These are phyloP conservation scores for Stropharia rugosoannulata DNA, from an alignment of 768 basidiomycete genomes.

Conservation along the genomic window DNA sequence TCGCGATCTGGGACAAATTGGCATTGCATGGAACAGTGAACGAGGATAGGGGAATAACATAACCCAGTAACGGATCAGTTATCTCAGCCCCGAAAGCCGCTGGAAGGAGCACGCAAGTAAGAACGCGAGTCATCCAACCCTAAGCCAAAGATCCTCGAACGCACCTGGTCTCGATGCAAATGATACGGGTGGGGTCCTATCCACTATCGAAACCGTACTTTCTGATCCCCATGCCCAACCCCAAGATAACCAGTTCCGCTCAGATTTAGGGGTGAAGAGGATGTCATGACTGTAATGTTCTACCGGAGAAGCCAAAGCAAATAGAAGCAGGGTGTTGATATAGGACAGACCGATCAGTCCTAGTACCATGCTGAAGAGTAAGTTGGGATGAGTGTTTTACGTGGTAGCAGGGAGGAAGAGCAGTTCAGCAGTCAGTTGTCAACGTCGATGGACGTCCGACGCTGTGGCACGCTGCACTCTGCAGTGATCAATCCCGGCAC, in stretches of 20 bases:
- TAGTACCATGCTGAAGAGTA: conserved; percentile 24
- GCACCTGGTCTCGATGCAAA: conserved; percentile 67
- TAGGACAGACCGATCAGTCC: conserved; percentile 28
- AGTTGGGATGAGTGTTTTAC: neutral
- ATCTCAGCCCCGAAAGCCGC: conserved; percentile 80
- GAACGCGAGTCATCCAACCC: neutral
- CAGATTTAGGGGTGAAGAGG: conserved; percentile 41
- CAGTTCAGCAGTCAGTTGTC: too few species aligned
- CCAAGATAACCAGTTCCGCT: conserved; percentile 52
- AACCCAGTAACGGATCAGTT: conserved; percentile 63
- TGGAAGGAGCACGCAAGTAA: conserved; percentile 9
- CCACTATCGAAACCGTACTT: conserved; percentile 73
- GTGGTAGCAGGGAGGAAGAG: neutral
- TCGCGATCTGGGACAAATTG: conserved; percentile 22
- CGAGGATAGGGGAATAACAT: conserved; percentile 69
- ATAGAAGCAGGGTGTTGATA: conserved; percentile 19
- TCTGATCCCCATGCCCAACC: conserved; percentile 71
- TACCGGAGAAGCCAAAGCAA: conserved; percentile 30
- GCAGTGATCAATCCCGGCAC: too few species aligned
- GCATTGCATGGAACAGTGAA: conserved; percentile 54
- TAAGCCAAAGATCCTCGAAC: conserved; percentile 5
- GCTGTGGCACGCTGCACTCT: neutral
- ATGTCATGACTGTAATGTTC: conserved; percentile 21
- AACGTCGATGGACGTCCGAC: neutral
- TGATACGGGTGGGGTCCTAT: conserved; percentile 66